Evolutionary conservation across 2,329 filamentous ascomycete species (phyloP), one percentile per base, ranked within the genome.

Genomic region (Ceratocystis huliohia): DNA sequence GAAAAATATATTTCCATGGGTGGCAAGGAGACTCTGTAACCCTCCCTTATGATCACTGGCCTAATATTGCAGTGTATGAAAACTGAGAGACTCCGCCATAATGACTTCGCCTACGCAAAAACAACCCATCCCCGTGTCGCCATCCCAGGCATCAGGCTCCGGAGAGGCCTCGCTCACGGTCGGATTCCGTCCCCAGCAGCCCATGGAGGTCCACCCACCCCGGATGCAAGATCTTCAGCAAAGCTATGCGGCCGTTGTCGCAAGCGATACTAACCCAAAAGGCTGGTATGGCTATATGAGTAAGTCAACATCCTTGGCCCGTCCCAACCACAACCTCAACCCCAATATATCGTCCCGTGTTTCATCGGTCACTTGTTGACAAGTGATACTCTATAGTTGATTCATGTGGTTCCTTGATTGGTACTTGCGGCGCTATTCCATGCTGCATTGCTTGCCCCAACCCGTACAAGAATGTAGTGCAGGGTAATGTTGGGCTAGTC

Each of bases 401-500:
- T 75, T 76, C 79, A 17, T 78, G 97, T 6, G 94, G 94, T 70
- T 75, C 82, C 64, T 79, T 82, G 71, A 81, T 96, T 65, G 94
- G 94, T 71, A 88, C 85, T 59, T 73, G 89, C 25, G 94, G 94
- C 63, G 91, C 94, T 20, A 82, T 97, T 71, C 94, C 94, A 3
- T 96, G 92, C 84, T 96, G 92, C 75, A 78, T 96, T 74, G 80
- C 87, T 77, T 96, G 89, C 79, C 94, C 94, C 63, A 99, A 99
- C 78, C 94, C 93, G 2, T 97, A 92, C 83, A 96, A 95, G 80
- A 87, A 85, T 61, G 93, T 99, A 68, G 80, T 83, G 66, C 94
- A 97, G 79, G 94, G 94, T 72, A 92, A 96, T 71, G 94, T 99
- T 62, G 94, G 94, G 69, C 83, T 99, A 57, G 88, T 99, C 74